phyloP scores from a whole-genome alignment of 805 yeast species.

The Spathaspora girioi region DNA sequence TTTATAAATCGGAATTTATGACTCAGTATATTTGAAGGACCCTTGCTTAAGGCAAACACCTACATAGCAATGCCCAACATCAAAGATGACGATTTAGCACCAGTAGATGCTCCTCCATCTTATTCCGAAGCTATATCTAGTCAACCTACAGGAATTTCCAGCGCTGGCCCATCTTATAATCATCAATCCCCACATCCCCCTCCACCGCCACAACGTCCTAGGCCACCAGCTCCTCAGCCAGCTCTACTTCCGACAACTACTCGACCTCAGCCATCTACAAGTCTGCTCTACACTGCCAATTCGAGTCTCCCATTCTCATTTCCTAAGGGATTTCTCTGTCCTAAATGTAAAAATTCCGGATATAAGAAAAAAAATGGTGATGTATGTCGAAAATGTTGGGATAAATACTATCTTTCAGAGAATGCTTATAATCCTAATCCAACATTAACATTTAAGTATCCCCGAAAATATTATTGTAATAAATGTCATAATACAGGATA shows the following conservation, averaged over 20 bases:
- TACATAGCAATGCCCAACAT: neutral
- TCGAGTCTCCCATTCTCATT: constrained; percentile 60
- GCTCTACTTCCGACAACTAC: constrained; percentile 6
- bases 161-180: neutral
- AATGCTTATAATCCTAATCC: constrained; percentile 46
- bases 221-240: constrained; percentile 2
- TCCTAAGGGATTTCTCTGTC: constrained; percentile 60
- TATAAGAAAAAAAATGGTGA: constrained; percentile 48
- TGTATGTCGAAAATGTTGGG: constrained; percentile 71
- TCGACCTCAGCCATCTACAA: constrained; percentile 7
- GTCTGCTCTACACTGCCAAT: constrained; percentile 44
- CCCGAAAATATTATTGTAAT: constrained; percentile 54
- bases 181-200: constrained; percentile 4
- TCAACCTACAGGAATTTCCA: neutral
- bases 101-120: constrained; percentile 38
- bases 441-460: constrained; percentile 63
- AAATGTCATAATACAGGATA: constrained; percentile 76
- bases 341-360: constrained; percentile 75
- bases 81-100: constrained; percentile 8
- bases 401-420: constrained; percentile 22
- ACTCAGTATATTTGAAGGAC: neutral
- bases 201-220: constrained; percentile 1
- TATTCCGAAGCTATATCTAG: constrained; percentile 41
- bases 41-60: neutral
- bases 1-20: neutral